Evolutionary conservation across 768 basidiomycete species (phyloP), one percentile per base, ranked within the genome.

Genomic region (Xanthoconium purpureum): DNA sequence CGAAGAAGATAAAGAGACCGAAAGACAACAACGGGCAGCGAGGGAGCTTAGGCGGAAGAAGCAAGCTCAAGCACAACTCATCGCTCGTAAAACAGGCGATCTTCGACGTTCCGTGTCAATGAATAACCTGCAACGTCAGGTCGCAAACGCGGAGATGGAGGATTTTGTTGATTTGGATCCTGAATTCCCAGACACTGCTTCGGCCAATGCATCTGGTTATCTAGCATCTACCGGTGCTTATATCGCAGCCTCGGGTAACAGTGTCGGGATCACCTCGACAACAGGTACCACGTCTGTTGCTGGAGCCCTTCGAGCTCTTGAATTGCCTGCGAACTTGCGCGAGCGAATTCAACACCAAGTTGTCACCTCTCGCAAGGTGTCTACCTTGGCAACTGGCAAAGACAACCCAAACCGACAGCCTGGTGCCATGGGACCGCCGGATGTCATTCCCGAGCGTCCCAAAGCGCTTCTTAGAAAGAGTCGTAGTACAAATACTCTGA

Each of bases 201-300:
- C 85, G 3, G 78, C 78, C 14, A 81, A 84, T 53, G 86, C 87
- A 12, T 90, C 89, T 3, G 87, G 89, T 6, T 89, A 85, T 66
- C 75, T 84, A 6, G 79, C 80, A 6, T 87, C 88, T 7, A 72
- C 72, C 2, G 74, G 78, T 33, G 79, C 78, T 13, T 93, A 94
- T 68, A 80, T 91, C 54, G 93, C 94, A 37, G 96, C 96, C 3
- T 98, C 95, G 9, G 95, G 95, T 7, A 98, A 99, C 74, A 94
- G 91, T 59, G 94, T 98, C 45, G 81, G 84, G 38, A 86, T 98
- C 65, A 94, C 96, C 2, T 97, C 94, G 3, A 89, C 88, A 24
- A 88, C 90, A 38, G 93, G 91, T 1, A 95, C 94, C 6, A 91
- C 90, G 2, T 90, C 90, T 7, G 83, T 80, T 12, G 74, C 80